phyloP scores from a whole-genome alignment of 352 stramenopile species.

The Globisporangium orthogonon region DNA sequence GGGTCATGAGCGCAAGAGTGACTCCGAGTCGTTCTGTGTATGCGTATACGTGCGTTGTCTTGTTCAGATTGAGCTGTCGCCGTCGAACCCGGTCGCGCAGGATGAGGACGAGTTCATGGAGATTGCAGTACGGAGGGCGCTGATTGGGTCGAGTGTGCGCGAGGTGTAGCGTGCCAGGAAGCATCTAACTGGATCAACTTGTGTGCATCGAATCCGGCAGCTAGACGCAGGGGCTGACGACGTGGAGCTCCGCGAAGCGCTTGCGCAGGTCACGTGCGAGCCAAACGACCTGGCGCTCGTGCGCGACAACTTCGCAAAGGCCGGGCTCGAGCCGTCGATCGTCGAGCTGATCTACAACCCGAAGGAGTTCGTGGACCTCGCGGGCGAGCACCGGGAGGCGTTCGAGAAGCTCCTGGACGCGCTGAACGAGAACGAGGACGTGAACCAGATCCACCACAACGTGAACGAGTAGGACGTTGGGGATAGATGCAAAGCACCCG shows the following conservation, averaged over 20 bases:
- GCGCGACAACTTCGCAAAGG: conserved; percentile 42
- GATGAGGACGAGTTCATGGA: conserved; percentile 78
- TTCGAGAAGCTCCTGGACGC: conserved; percentile 78
- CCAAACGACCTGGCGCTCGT: conserved; percentile 55
- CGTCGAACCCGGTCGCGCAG: conserved; percentile 15
- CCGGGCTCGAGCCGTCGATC: conserved; percentile 57
- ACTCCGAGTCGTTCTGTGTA: no score
- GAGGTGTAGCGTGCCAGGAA: background rate
- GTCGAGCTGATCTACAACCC: conserved; percentile 78
- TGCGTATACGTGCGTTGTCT: background rate
- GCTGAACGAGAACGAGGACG: conserved; percentile 75
- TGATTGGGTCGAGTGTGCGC: background rate
- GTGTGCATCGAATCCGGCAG: conserved; percentile 14
- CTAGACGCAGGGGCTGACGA: conserved; percentile 69
- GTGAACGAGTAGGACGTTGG: conserved; percentile 45
- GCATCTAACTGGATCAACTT: background rate
- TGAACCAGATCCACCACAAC: conserved; percentile 81
- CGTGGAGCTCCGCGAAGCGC: conserved; percentile 48
- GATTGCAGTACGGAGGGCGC: conserved; percentile 32
- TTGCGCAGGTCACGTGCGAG: conserved; percentile 72
- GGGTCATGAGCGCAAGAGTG: no score
- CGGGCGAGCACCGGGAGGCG: conserved; percentile 34
- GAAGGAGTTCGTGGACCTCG: conserved; percentile 70
- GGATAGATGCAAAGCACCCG: background rate
- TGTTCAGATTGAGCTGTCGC: conserved; percentile 29